Base-by-base conservation (phyloP, 169 alveolate species). In the Eimeria tenella region DNA sequence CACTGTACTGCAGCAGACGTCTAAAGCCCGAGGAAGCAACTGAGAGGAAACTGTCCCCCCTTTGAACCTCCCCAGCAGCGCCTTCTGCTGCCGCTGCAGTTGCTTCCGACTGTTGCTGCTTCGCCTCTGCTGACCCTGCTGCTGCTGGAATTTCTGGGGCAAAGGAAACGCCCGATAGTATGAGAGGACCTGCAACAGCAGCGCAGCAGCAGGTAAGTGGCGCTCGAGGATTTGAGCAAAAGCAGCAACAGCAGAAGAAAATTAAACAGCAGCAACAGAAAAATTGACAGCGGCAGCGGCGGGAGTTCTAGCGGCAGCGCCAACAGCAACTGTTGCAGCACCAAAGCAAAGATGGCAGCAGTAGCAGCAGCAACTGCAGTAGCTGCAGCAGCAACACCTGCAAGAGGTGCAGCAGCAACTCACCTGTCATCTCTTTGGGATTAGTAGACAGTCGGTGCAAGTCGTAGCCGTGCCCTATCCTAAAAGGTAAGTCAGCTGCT, bases 401-500 rank as follows among this genome's bases (percentile, higher is more conserved):
- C 0, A 15, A 21, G n/a, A 52, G 65, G 70, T 1, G 83, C 83
- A 17, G 84, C 65, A 53, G 62, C 75, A 23, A 73, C 86, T 71
- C 31, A 92, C 93, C 87, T 87, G 93, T 90, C 50, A 86, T 88
- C 4, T 89, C 95, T 13, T 25, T 23, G 55, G 94, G 96, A 17
- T 93, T n/a, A 3, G 95, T 95, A 50, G 95, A 83, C 86, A 96
- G 87, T 73, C 90, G 58, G 94, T 96, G 98, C 81, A 96, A 94
- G 93, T 96, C 98, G 23, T 95, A 96, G 19, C 98, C 98, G 56
- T 96, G 98, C 31, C 98, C 98, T 42, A 89, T 75, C 60, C 96
- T 71, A 50, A 84, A 58, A 55, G 74, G 52, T 17, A 62, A 42
- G 4, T 10, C 50, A 25, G 79, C 84, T 25, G 68, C 93, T 50